These are phyloP conservation scores for Gentiana macrophylla DNA, from an alignment of 257 asterid genomes.

Conservation along the genomic window DNA sequence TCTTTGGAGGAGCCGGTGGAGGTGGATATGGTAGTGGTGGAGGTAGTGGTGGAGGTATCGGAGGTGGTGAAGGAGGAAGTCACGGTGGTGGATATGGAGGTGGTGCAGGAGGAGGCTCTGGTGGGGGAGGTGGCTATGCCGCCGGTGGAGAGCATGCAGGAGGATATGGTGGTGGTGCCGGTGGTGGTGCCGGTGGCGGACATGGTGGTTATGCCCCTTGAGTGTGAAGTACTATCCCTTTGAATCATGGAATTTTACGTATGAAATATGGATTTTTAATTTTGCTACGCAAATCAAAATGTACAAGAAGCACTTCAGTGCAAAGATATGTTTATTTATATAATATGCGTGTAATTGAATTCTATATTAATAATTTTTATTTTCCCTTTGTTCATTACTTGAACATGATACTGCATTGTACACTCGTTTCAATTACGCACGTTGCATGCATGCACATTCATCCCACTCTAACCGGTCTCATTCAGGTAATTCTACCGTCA, in stretches of 20 bases:
- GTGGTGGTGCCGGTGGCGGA: slow-evolving; percentile 36
- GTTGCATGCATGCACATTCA: no score
- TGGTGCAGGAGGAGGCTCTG: slow-evolving; percentile 32
- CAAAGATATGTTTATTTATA: neutral
- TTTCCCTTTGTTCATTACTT: no score
- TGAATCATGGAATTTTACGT: neutral
- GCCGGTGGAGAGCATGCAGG: slow-evolving; percentile 29
- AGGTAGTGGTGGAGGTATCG: slow-evolving; percentile 23
- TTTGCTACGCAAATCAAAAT: neutral
- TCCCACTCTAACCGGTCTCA: no score
- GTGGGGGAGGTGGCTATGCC: slow-evolving; percentile 41
- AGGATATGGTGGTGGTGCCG: slow-evolving; percentile 36
- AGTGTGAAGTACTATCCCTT: neutral
- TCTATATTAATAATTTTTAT: no score
- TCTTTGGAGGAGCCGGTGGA: slow-evolving; percentile 26
- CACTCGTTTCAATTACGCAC: no score
- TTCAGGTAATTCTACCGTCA: no score
- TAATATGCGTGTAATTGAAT: slow-evolving; percentile 3
- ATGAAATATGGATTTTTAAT: neutral
- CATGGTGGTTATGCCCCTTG: slow-evolving; percentile 29
- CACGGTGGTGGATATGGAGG: slow-evolving; percentile 36
- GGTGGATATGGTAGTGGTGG: slow-evolving; percentile 30
- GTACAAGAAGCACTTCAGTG: neutral
- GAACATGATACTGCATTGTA: no score
- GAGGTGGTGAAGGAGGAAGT: slow-evolving; percentile 28